Base-by-base conservation (phyloP, 176 grass and related monocot genomes). In the Musa schizocarpa region DNA sequence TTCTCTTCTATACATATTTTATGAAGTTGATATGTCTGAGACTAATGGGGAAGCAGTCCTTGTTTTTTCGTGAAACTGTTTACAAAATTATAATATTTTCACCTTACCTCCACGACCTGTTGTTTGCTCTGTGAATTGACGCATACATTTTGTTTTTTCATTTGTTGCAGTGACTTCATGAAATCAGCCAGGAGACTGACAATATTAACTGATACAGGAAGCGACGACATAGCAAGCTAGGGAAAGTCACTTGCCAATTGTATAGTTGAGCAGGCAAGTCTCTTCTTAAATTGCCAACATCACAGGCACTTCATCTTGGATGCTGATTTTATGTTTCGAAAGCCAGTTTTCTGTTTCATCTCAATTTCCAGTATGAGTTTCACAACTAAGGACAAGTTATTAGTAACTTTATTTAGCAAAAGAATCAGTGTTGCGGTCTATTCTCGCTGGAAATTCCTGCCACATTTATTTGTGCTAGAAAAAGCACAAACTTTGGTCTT, bases 121-220 rank as follows among this genome's bases (percentile, higher is more conserved):
- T 65, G 9, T 26, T 65, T 65, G 57, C 34, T 43, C 5, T 43
- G 34, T 43, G 34, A 62, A 19, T 62, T 62, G 57, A 19, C 20
- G 7, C 57, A 62, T n/a, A 43, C 34, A 43, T 17, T 16, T 19
- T 14, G 57, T 1, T 19, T 62, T 9, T 68, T 43, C 65, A 3
- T 69, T 14, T 77, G 62, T 76, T 73, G 75, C 78, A 92, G 89
- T 58, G 83, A 88, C 65, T 92, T 92, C 78, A 92, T 86, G 86
- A 92, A 92, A 81, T 81, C 59, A 2, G 86, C 89, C 79, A 83
- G 89, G 75, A 88, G 86, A 83, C 83, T 92, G 72, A 92, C 78
- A 66, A 92, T 92, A 83, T 34, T 62, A 74, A 77, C 69, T 13
- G 68, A 68, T 74, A 59, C 69, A 4, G 73, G 65, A 21, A 79